A percentile compares a stretch with the other conserved stretches of the same genome.
These are phyloP conservation scores for Eutrema yunnanense DNA, from an alignment of 345 rosid genomes.

Conservation along the genomic window DNA sequence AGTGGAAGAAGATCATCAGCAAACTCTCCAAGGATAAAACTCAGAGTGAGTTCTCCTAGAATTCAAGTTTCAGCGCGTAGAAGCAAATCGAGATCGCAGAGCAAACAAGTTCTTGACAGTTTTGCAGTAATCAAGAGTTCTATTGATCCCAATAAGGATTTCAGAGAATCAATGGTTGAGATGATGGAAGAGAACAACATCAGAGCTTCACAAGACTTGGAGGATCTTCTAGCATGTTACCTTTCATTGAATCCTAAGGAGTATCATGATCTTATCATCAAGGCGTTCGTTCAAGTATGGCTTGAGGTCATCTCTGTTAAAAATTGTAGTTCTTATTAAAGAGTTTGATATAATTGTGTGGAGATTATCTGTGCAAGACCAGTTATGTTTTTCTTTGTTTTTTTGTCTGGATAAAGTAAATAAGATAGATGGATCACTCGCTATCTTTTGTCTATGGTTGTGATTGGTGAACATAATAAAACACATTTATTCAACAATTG, in stretches of 20 bases:
- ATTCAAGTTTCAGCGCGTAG: constrained; percentile 28
- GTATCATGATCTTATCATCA: constrained; percentile 59
- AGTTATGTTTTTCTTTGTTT: background rate
- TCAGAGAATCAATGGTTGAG: constrained; percentile 85
- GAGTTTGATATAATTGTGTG: background rate
- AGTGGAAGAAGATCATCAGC: constrained; percentile 26
- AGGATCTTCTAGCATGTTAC: constrained; percentile 77
- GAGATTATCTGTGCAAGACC: background rate
- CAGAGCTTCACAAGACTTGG: constrained; percentile 49
- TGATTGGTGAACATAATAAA: background rate
- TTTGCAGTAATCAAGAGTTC: constrained; percentile 66
- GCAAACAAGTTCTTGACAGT: constrained; percentile 33
- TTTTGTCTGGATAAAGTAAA: background rate
- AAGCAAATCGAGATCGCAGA: constrained; percentile 27
- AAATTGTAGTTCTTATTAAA: background rate
- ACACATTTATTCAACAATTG: background rate
- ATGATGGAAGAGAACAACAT: constrained; percentile 79
- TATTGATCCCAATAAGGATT: constrained; percentile 67
- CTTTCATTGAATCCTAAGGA: constrained; percentile 58
- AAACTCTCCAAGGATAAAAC: constrained; percentile 30
- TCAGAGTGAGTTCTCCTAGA: constrained; percentile 52
- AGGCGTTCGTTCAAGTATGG: constrained; percentile 82
- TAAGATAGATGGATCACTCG: background rate
- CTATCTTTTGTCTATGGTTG: background rate
- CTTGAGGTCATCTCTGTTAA: constrained; percentile 8